These are phyloP conservation scores for Tranzscheliella williamsii DNA, from an alignment of 1,284 basidiomycete genomes.

Conservation along the genomic window DNA sequence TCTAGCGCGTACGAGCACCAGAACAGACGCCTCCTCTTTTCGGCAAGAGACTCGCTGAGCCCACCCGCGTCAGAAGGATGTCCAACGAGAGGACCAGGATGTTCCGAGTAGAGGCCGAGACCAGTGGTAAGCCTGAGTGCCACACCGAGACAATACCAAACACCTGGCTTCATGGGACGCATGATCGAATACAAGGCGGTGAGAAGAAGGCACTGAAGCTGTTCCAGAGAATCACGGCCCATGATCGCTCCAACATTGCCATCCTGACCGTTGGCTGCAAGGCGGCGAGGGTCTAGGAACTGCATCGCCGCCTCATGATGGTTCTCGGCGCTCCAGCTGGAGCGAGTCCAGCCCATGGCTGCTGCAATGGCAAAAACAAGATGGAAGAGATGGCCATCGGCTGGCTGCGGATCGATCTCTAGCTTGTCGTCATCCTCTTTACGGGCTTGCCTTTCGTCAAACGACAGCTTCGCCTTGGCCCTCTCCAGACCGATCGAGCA, in stretches of 20 bases:
- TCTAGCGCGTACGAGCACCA: conserved; percentile 43
- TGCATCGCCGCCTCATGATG: conserved; percentile 45
- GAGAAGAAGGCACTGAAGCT: conserved; percentile 36
- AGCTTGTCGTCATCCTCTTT: conserved; percentile 20
- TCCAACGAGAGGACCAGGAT: conserved; percentile 15
- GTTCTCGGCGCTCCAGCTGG: conserved; percentile 35
- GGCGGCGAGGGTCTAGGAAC: conserved; percentile 24
- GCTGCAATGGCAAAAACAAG: conserved; percentile 40
- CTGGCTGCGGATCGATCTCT: conserved; percentile 33
- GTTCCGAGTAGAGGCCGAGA: conserved; percentile 33
- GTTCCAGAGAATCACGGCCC: conserved; percentile 37
- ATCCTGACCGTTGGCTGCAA: conserved; percentile 10
- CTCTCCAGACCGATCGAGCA: conserved; percentile 18
- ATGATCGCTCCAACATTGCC: conserved; percentile 39
- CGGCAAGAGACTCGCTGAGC: conserved; percentile 21
- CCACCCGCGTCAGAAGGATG: conserved; percentile 4
- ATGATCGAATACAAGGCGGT: conserved; percentile 43
- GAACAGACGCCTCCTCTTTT: conserved; percentile 34
- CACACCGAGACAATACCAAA: conserved; percentile 39
- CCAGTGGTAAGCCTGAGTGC: conserved; percentile 37
- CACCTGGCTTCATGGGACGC: conserved; percentile 38
- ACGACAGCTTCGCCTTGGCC: conserved; percentile 12
- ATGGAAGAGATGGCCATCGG: conserved; percentile 42
- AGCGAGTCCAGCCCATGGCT: conserved; percentile 36
- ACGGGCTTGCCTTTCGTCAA: conserved; percentile 2